A percentile compares a stretch with the other conserved stretches of the same genome.
These are phyloP conservation scores for Aspergillus ostianus DNA, from an alignment of 495 filamentous ascomycete genomes.

Conservation along the genomic window DNA sequence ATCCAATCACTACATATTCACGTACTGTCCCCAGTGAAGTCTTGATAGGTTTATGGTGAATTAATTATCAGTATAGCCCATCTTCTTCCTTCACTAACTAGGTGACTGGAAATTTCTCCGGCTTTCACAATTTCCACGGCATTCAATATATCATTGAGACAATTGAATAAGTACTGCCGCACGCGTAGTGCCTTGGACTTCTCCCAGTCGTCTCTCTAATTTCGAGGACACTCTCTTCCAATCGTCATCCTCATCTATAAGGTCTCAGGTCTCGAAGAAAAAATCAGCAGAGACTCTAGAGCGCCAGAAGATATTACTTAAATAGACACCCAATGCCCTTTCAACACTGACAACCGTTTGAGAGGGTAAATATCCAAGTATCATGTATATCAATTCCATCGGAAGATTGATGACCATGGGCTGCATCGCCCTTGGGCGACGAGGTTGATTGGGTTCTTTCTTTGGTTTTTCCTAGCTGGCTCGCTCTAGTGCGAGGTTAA, in stretches of 20 bases:
- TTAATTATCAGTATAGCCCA: too few species aligned
- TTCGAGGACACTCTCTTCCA: not conserved
- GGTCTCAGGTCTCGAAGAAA: not conserved
- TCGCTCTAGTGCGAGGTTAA: not conserved
- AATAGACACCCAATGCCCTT: not conserved
- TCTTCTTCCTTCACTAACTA: too few species aligned
- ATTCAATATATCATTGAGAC: not conserved
- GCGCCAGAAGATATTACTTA: not conserved
- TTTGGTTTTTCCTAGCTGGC: not conserved
- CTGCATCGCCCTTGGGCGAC: not conserved
- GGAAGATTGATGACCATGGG: not conserved
- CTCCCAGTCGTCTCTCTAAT: not conserved
- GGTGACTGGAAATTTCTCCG: not conserved
- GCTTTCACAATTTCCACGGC: not conserved
- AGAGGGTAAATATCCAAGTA: not conserved
- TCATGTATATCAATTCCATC: not conserved
- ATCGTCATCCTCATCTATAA: not conserved
- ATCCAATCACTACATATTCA: too few species aligned
- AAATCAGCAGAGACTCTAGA: not conserved
- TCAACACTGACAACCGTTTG: not conserved
- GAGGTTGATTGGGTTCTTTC: not conserved
- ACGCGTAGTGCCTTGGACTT: slow-evolving; percentile 2
- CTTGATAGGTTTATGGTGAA: too few species aligned
- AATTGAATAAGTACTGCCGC: not conserved
- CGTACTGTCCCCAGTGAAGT: too few species aligned